Percentiles rank a stretch among this genome's conserved stretches.
phyloP scores from a whole-genome alignment of 768 basidiomycete genomes.

The Pilatotrama ljubarskyi region DNA sequence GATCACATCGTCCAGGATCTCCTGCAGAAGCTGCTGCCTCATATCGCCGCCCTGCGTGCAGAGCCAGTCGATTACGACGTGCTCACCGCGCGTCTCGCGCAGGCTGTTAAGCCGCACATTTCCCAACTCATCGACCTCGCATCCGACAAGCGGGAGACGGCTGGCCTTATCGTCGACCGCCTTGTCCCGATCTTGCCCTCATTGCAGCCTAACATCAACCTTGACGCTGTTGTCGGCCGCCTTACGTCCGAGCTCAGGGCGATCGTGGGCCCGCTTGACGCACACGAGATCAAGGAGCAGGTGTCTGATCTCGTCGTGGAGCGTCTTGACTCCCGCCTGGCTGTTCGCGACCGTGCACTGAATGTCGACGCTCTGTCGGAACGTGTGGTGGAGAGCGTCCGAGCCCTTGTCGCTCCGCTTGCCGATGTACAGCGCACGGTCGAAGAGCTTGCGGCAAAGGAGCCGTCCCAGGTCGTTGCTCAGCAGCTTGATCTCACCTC shows the following conservation, averaged over 20 bases:
- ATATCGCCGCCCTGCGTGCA: constrained; percentile 57
- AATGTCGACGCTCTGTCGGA: constrained; percentile 58
- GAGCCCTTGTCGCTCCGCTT: constrained; percentile 41
- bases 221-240: constrained; percentile 54
- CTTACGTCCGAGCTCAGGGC: constrained; percentile 70
- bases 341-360: constrained; percentile 72
- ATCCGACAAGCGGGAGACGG: constrained; percentile 87
- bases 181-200: constrained; percentile 65
- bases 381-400: constrained; percentile 57
- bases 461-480: background rate
- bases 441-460: constrained; percentile 15
- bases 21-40: constrained; percentile 55
- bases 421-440: constrained; percentile 24
- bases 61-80: constrained; percentile 79
- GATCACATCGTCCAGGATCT: constrained; percentile 64
- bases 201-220: constrained; percentile 44
- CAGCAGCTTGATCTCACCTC: constrained; percentile 19
- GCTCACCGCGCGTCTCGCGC: constrained; percentile 70
- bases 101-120: constrained; percentile 88
- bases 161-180: constrained; percentile 73
- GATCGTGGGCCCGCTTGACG: constrained; percentile 74
- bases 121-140: constrained; percentile 87
- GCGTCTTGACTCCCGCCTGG: constrained; percentile 76
- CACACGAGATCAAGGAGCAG: constrained; percentile 86
- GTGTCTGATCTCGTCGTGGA: constrained; percentile 88